Evolutionary conservation across 192 early-diverging fungal genomes (phyloP), one percentile per base, ranked within the genome.

Genomic region (Backusella morwellensis): DNA sequence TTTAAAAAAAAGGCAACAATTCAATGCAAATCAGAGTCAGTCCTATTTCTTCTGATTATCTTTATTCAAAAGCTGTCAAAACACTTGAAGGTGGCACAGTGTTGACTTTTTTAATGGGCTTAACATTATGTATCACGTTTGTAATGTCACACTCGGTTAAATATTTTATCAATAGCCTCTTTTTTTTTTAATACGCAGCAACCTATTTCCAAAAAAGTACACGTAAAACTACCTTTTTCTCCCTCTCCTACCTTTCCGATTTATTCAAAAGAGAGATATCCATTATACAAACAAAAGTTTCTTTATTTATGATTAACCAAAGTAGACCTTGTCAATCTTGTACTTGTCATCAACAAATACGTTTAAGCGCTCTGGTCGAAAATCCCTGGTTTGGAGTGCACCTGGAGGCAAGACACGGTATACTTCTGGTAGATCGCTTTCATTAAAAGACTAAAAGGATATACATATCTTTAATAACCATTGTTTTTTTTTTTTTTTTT

Each of bases 331-430:
- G 19, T 68, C 67, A 68, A 68, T 21, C 19, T 35, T 35, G 36
- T 68, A 68, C n/a, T 68, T 35, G 7, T 68, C n/a, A 35, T 34
- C 35, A 8, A 68, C 67, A 68, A 68, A 68, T 6, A 89, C 72
- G 56, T 89, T 89, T 50, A 89, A 66, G 19, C 88, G 70, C 11
- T 85, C 79, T 9, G 83, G 81, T 36, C 66, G 23, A 63, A 70
- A 88, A 36, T 89, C 88, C 81, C 85, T 84, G 9, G 88, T 89
- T 35, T 72, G 66, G 12, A 86, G 77, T 14, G 77, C 35, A 36
- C 78, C 72, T 9, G 79, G 80, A 15, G 66, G 21, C 19, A 87
- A 70, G n/a, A 89, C 75, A 38, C 88, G 88, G 77, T 80, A 68
- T 6, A 40, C 35, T 19, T 32, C 21, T 11, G 88, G 88, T 40